A percentile compares a stretch with the other conserved stretches of the same genome.
These are phyloP conservation scores for Sarocladium brachiariae DNA, from an alignment of 2,329 filamentous ascomycete species.

Conservation along the genomic window DNA sequence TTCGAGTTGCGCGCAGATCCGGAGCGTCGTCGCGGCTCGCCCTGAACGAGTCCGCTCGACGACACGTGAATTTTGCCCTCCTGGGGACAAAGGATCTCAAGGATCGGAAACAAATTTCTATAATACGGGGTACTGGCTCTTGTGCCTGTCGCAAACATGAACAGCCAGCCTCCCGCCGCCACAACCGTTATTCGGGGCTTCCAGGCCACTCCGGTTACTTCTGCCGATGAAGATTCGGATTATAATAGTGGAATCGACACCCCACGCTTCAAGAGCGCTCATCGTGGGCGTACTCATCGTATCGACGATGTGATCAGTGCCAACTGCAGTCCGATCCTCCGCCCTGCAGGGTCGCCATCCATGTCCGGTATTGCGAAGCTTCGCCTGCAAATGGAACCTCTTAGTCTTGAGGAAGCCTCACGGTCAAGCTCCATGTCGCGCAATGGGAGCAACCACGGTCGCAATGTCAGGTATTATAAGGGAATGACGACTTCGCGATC, in stretches of 20 bases:
- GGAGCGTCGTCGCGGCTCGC: constrained; percentile 51
- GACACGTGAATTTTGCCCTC: not conserved
- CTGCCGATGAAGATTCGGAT: constrained; percentile 54
- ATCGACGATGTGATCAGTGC: constrained; percentile 54
- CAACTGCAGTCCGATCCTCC: constrained; percentile 56
- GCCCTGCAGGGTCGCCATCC: constrained; percentile 41
- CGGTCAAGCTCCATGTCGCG: constrained; percentile 51
- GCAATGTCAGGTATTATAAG: not conserved
- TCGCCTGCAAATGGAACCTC: constrained; percentile 71
- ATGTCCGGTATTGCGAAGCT: constrained; percentile 74
- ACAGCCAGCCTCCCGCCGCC: not conserved
- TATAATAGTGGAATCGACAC: constrained; percentile 30
- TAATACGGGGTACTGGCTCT: not conserved
- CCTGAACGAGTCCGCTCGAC: constrained; percentile 22
- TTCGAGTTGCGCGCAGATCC: constrained; percentile 50
- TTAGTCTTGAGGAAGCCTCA: constrained; percentile 57
- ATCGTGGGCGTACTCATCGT: constrained; percentile 30
- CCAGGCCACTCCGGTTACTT: constrained; percentile 44
- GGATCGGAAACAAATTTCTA: not conserved
- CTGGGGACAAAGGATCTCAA: not conserved
- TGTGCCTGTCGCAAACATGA: constrained; percentile 2
- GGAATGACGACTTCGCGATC: constrained; percentile 39
- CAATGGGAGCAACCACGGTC: constrained; percentile 35
- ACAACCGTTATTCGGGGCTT: constrained; percentile 47
- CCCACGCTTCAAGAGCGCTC: constrained; percentile 27